phyloP scores from a whole-genome alignment of 805 yeast species.

The Debaryomyces prosopidis region DNA sequence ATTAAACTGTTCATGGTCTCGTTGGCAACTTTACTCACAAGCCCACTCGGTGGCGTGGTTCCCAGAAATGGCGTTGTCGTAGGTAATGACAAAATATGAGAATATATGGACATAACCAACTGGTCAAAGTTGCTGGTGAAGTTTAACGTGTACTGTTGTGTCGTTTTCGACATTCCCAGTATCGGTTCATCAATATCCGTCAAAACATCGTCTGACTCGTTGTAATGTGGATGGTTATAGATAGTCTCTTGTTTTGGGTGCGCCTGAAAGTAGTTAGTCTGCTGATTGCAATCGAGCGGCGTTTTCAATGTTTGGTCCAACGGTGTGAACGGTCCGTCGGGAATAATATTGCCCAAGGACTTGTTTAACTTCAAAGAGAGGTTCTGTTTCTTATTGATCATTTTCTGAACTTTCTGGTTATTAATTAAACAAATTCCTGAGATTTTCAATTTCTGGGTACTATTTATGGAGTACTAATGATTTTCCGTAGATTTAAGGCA shows the following conservation, averaged over 20 bases:
- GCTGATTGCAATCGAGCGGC: constrained; percentile 27
- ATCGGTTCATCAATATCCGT: constrained; percentile 39
- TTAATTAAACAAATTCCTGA: too few species aligned
- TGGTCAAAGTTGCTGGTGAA: constrained; percentile 40
- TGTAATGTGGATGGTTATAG: constrained; percentile 34
- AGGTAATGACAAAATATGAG: constrained; percentile 37
- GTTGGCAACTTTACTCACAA: constrained; percentile 44
- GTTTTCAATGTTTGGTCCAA: constrained; percentile 43
- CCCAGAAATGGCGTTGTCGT: constrained; percentile 49
- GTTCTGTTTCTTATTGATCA: constrained; percentile 32
- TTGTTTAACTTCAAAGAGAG: constrained; percentile 36
- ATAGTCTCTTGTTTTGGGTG: constrained; percentile 12
- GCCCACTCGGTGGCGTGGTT: constrained; percentile 43
- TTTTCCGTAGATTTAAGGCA: too few species aligned
- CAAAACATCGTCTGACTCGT: constrained; percentile 42
- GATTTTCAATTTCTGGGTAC: too few species aligned
- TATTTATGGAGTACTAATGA: too few species aligned
- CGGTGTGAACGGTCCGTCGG: constrained; percentile 43
- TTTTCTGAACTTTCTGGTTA: constrained; percentile 2
- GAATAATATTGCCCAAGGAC: constrained; percentile 22
- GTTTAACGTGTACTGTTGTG: constrained; percentile 32
- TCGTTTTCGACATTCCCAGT: constrained; percentile 13
- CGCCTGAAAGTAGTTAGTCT: constrained; percentile 18
- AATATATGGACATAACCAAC: constrained; percentile 34
- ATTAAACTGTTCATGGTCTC: constrained; percentile 36